Evolutionary conservation across 2,329 filamentous ascomycete genomes (phyloP), one percentile per base, ranked within the genome.

Genomic region (Fusarium piperis): DNA sequence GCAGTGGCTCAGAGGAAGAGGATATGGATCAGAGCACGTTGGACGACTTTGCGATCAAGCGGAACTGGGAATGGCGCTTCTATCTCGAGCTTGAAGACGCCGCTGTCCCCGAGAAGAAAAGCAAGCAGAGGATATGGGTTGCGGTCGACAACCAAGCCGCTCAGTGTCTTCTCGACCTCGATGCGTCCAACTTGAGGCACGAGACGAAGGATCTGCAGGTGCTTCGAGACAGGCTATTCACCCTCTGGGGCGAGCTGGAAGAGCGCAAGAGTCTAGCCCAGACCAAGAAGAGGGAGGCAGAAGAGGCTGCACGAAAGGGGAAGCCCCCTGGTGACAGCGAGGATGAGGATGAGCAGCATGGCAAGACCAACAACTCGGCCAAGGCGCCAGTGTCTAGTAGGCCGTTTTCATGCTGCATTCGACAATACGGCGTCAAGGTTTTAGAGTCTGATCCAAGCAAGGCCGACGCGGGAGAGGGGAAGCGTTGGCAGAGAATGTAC

Each of bases 241-340:
- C 89, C 36, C 84, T 98, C 2, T 98, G 95, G 95, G 95, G 95
- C 2, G 89, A 97, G 67, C 84, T 98, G 1, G 91, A 95, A 77
- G 94, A 97, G 78, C 79, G 83, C 53, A 94, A 93, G 77, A 75
- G 76, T 3, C 78, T 74, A n/a, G 74, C 79, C 3, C 72, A 79
- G 20, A 67, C 74, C 64, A 80, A 78, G 71, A 78, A 67, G 58
- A 61, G 53, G 6, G 70, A 76, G 66, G 70, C 78, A 51, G 67
- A 68, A 63, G 65, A 73, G 39, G 76, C 75, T 12, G 71, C 68
- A 28, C 62, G 58, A 53, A 76, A 80, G n/a, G 74, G 76, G 23
- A 79, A 81, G 2, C 82, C 83, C 2, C 79, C 77, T 1, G 76
- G 80, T 30, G 85, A 83, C 62, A 84, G 83, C 53, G 78, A 80